phyloP scores from a whole-genome alignment of 768 basidiomycete genomes.

The Chlorophyllum brunneum region DNA sequence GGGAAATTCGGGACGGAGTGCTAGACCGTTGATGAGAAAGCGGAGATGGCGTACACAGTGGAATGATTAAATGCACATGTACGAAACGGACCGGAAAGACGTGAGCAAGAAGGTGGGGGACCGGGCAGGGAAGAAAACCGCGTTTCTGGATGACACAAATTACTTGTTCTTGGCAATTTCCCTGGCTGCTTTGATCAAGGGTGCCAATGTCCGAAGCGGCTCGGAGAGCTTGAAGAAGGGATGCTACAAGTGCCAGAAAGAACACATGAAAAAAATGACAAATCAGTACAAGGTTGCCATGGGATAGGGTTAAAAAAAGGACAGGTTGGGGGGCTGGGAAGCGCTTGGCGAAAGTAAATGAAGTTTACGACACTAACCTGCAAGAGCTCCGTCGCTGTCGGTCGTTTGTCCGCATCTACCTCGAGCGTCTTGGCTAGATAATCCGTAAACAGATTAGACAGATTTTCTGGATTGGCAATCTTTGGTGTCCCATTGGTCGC shows the following conservation, averaged over 20 bases:
- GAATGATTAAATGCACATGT: conserved; percentile 1
- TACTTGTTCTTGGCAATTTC: conserved; percentile 72
- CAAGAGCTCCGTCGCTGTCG: conserved; percentile 77
- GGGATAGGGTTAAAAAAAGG: too few relatives aligned
- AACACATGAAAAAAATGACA: background rate
- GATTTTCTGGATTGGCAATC: conserved; percentile 82
- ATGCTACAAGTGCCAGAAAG: conserved; percentile 44
- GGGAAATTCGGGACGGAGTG: background rate
- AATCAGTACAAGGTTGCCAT: too few relatives aligned
- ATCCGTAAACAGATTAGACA: conserved; percentile 78
- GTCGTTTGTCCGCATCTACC: conserved; percentile 93
- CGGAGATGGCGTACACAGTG: background rate
- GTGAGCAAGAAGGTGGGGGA: background rate
- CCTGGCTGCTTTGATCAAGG: conserved; percentile 88
- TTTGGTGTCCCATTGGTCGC: conserved; percentile 97
- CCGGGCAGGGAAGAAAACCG: background rate
- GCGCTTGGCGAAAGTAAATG: background rate
- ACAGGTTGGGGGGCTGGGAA: too few relatives aligned
- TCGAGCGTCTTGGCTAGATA: conserved; percentile 87
- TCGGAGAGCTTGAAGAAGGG: conserved; percentile 87
- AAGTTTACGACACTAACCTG: conserved; percentile 58
- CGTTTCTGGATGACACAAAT: conserved; percentile 4
- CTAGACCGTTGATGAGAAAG: background rate
- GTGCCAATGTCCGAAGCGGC: conserved; percentile 80
- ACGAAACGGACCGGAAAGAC: background rate